phyloP scores from a whole-genome alignment of 1,284 basidiomycete species.

The Ustilago loliicola region DNA sequence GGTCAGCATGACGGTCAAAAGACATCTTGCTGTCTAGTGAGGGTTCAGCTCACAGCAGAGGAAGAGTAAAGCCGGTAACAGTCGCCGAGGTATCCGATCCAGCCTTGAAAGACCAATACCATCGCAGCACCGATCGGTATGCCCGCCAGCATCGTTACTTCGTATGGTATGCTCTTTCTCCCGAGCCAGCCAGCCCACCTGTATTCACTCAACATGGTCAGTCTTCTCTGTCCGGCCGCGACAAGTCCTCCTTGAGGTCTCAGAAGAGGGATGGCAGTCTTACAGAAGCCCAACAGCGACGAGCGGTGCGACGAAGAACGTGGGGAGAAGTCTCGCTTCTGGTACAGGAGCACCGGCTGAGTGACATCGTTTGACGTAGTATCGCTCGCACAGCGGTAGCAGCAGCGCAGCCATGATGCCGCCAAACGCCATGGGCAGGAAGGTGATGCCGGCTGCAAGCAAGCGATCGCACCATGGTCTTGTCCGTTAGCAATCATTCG shows the following conservation, averaged over 20 bases:
- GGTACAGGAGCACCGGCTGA: conserved; percentile 11
- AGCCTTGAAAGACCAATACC: conserved; percentile 51
- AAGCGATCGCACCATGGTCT: neutral
- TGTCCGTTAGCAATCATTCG: neutral
- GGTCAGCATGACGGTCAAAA: neutral
- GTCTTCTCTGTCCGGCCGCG: neutral
- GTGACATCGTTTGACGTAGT: conserved; percentile 7
- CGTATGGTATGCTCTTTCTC: conserved; percentile 23
- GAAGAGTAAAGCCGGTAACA: conserved; percentile 46
- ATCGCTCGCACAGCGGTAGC: conserved; percentile 23
- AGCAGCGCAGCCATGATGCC: conserved; percentile 21
- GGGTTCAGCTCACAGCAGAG: conserved; percentile 31
- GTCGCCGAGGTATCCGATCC: conserved; percentile 51
- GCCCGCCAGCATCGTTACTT: conserved; percentile 38
- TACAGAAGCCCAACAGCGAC: conserved; percentile 44
- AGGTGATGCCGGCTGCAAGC: conserved; percentile 37
- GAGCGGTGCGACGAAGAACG: conserved; percentile 35
- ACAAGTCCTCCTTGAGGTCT: conserved; percentile 1
- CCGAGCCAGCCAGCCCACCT: conserved; percentile 48
- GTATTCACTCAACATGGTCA: no score
- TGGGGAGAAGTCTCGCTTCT: conserved; percentile 31
- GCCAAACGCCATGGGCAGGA: conserved; percentile 37
- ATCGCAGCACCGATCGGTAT: conserved; percentile 47
- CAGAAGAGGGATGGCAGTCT: conserved; percentile 1
- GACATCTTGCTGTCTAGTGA: neutral